A percentile compares a stretch with the other conserved stretches of the same genome.
Evolutionary conservation across 2,329 filamentous ascomycete species (phyloP).

Genomic region (Cladosporium sp.): DNA sequence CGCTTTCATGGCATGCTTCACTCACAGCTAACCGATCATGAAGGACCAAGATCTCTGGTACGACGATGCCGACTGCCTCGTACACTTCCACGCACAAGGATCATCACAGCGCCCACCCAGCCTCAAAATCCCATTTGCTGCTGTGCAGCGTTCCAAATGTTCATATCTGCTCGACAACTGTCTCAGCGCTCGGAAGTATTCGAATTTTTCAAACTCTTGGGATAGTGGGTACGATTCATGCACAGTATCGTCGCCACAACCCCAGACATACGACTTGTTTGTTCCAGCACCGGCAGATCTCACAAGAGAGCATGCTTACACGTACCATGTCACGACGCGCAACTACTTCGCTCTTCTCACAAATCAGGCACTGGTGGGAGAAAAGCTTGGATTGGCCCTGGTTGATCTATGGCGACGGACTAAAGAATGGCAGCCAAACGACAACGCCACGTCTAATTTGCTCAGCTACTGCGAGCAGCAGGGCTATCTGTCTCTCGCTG

Average conservation of each 20-base stretch:
- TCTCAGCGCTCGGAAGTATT: constrained; percentile 33
- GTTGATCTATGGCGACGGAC: constrained; percentile 67
- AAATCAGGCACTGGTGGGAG: constrained; percentile 67
- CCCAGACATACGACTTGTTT: constrained; percentile 58
- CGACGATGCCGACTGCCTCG: constrained; percentile 66
- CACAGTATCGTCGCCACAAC: neutral
- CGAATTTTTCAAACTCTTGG: constrained; percentile 30
- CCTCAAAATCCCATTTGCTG: constrained; percentile 64
- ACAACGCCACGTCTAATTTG: constrained; percentile 43
- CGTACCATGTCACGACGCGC: constrained; percentile 68
- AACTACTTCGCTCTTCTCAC: constrained; percentile 76
- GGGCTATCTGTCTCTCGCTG: constrained; percentile 68
- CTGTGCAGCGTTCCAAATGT: constrained; percentile 61
- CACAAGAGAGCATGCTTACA: constrained; percentile 57
- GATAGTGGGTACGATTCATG: constrained; percentile 34
- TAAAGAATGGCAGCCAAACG: constrained; percentile 45
- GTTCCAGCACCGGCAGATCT: constrained; percentile 64
- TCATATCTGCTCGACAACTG: constrained; percentile 59
- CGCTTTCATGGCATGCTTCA: neutral
- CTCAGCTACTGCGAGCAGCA: constrained; percentile 67
- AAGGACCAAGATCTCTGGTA: constrained; percentile 75
- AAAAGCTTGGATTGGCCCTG: constrained; percentile 64
- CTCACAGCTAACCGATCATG: neutral
- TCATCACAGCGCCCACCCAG: constrained; percentile 67
- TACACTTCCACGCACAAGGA: constrained; percentile 68